These are phyloP conservation scores for Hyaloperonospora brassicae DNA, from an alignment of 352 stramenopile species.

Conservation along the genomic window DNA sequence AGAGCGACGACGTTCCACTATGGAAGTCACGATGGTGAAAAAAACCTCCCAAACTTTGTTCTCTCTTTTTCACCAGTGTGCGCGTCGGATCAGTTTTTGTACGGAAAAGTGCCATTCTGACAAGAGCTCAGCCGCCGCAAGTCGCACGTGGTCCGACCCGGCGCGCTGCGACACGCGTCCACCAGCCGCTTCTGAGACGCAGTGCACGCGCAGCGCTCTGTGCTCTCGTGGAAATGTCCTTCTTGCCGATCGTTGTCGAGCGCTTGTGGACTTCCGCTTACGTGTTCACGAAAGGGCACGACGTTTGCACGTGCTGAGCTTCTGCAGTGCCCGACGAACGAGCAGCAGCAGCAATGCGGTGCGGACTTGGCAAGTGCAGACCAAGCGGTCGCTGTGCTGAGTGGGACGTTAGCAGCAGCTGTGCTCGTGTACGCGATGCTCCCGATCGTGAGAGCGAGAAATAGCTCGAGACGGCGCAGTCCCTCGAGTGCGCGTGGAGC, in stretches of 20 bases:
- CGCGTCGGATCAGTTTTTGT: too few species aligned
- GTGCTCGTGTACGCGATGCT: constrained; percentile 26
- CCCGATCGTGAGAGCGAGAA: constrained; percentile 17
- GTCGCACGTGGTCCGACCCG: too few species aligned
- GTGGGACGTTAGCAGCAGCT: constrained; percentile 23
- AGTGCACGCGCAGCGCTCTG: background rate
- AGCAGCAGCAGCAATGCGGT: constrained; percentile 2
- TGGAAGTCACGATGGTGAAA: constrained; percentile 17
- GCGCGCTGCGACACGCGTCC: too few species aligned
- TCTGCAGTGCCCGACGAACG: constrained; percentile 9
- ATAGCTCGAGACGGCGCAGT: constrained; percentile 11
- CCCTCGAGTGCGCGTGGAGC: constrained; percentile 10
- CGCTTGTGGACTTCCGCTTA: constrained; percentile 9
- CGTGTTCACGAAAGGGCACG: constrained; percentile 19
- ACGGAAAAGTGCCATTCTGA: too few species aligned
- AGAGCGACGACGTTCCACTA: constrained; percentile 21
- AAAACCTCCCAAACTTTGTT: background rate
- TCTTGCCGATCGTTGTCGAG: background rate
- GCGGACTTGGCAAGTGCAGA: constrained; percentile 8
- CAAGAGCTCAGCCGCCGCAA: too few species aligned
- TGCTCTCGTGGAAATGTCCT: constrained; percentile 14
- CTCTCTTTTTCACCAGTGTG: constrained; percentile 7
- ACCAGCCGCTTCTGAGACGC: too few species aligned
- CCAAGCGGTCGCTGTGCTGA: constrained; percentile 20
- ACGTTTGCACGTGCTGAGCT: constrained; percentile 15